Evolutionary conservation across 139 green algal genomes (phyloP).

Genomic region (Penium margaritaceum): DNA sequence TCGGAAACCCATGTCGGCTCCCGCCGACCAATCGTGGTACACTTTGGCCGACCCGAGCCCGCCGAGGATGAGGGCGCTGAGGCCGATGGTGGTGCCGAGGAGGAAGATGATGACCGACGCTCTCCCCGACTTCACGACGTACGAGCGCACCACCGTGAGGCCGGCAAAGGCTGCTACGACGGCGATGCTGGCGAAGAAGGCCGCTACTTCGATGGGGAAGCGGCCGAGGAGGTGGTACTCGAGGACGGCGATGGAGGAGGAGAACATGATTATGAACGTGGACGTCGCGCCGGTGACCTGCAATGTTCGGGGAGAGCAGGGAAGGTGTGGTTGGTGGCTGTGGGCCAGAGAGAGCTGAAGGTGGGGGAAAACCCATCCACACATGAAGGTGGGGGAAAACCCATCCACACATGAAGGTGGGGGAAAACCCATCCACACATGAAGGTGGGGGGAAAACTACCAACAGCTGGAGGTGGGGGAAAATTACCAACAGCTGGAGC

Average conservation of each 20-base stretch:
- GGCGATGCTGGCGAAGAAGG: slow-evolving; percentile 30
- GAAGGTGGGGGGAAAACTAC: too few relatives aligned
- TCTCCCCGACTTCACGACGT: slow-evolving; percentile 4
- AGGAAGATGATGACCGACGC: slow-evolving; percentile 25
- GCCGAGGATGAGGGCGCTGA: slow-evolving; percentile 15
- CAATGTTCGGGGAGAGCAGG: too few relatives aligned
- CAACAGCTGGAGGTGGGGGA: too few relatives aligned
- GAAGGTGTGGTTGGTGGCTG: too few relatives aligned
- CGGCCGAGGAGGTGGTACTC: slow-evolving; percentile 37
- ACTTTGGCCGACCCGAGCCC: background rate
- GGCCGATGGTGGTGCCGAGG: slow-evolving; percentile 14
- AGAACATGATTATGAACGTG: slow-evolving; percentile 46
- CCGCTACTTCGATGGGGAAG: slow-evolving; percentile 27
- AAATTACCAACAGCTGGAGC: too few relatives aligned
- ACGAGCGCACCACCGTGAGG: slow-evolving; percentile 13
- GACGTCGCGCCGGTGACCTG: too few relatives aligned
- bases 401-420: too few relatives aligned
- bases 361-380: too few relatives aligned
- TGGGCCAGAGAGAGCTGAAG: too few relatives aligned
- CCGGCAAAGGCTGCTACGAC: slow-evolving; percentile 8
- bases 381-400: too few relatives aligned
- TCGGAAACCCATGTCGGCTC: slow-evolving; percentile 21
- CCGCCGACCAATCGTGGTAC: slow-evolving; percentile 10
- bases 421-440: too few relatives aligned
- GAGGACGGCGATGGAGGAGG: slow-evolving; percentile 38